These are phyloP conservation scores for Podaxis sp. DNA, from an alignment of 768 basidiomycete genomes.

Conservation along the genomic window DNA sequence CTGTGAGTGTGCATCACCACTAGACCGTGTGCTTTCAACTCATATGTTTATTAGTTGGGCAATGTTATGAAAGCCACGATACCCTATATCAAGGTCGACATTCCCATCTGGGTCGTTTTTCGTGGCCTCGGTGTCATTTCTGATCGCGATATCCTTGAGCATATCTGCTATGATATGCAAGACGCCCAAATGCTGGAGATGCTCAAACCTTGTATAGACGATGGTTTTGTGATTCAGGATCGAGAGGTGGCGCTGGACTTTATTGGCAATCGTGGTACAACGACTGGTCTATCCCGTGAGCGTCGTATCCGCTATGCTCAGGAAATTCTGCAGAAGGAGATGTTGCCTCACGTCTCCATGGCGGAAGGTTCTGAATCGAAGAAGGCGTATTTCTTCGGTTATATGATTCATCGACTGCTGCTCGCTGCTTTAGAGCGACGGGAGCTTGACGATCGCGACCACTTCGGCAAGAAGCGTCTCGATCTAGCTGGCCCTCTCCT, in stretches of 20 bases:
- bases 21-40: constrained; percentile 5
- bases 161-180: constrained; percentile 97
- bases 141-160: constrained; percentile 95
- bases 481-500: constrained; percentile 95
- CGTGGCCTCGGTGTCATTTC: constrained; percentile 97
- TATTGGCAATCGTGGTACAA: constrained; percentile 97
- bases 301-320: constrained; percentile 94
- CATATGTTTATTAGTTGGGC: constrained; percentile 54
- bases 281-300: constrained; percentile 87
- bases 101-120: constrained; percentile 99
- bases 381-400: constrained; percentile 99
- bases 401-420: constrained; percentile 96
- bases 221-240: constrained; percentile 97
- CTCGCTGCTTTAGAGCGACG: constrained; percentile 92
- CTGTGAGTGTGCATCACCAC: constrained; percentile 49
- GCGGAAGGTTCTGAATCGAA: constrained; percentile 94
- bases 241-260: constrained; percentile 97
- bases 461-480: constrained; percentile 97
- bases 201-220: constrained; percentile 97
- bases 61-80: constrained; percentile 97
- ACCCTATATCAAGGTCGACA: constrained; percentile 97
- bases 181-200: constrained; percentile 97
- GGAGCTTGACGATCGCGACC: constrained; percentile 98
- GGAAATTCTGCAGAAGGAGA: constrained; percentile 98
- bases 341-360: constrained; percentile 97